Percentiles rank a stretch among this genome's conserved stretches.
Evolutionary conservation across 768 basidiomycete species (phyloP).

Genomic region (Solioccasus polychromus): DNA sequence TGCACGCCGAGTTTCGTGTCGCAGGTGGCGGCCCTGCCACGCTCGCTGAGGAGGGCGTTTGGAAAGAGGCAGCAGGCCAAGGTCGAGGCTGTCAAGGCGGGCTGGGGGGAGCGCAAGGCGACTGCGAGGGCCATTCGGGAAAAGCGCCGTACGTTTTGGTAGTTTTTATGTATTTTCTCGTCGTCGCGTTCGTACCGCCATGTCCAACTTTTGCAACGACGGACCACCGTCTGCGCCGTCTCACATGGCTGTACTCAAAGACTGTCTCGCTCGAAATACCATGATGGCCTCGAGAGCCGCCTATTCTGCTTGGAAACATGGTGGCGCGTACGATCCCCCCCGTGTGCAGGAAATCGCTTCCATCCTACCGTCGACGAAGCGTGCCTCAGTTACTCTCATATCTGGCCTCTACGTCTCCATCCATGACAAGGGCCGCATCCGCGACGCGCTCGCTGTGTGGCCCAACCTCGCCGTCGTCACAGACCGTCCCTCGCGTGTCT

Average conservation of each 20-base stretch:
- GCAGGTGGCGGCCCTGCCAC: conserved; percentile 59
- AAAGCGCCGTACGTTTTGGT: conserved; percentile 76
- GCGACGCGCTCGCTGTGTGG: conserved; percentile 54
- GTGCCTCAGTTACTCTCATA: conserved; percentile 67
- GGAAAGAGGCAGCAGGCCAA: conserved; percentile 42
- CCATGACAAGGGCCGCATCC: conserved; percentile 62
- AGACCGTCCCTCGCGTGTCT: conserved; percentile 33
- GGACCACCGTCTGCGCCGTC: conserved; percentile 54
- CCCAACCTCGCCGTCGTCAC: conserved; percentile 72
- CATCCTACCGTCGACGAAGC: conserved; percentile 70
- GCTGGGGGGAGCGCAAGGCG: conserved; percentile 72
- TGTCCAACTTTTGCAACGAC: conserved; percentile 35
- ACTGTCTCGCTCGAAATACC: conserved; percentile 56
- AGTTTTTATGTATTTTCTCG: conserved; percentile 8
- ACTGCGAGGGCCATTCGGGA: conserved; percentile 59
- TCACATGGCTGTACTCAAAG: conserved; percentile 59
- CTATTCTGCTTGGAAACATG: conserved; percentile 59
- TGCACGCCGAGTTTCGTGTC: conserved; percentile 69
- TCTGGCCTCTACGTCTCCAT: conserved; percentile 66
- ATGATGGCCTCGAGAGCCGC: conserved; percentile 59
- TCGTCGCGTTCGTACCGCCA: background rate
- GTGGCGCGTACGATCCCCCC: conserved; percentile 35
- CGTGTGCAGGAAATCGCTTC: conserved; percentile 52
- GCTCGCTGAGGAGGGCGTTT: conserved; percentile 43
- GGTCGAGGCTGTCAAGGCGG: conserved; percentile 46